Conservation (phyloP, 257 asterid species). For the Ilex aquifolium region DNA sequence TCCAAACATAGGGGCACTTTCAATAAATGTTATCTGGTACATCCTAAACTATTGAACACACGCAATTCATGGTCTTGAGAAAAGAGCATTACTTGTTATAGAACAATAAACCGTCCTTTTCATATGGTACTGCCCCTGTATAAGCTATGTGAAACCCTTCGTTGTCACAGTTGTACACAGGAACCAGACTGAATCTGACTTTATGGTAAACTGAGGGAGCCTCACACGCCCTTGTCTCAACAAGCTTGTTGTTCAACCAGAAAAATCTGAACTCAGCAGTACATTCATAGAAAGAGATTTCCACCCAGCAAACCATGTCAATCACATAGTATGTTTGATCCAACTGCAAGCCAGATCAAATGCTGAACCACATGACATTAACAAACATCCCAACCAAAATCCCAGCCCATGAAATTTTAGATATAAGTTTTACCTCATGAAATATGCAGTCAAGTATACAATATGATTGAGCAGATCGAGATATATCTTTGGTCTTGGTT, state of each 20-base stretch:
- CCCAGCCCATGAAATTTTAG: neutral
- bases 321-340: constrained; percentile 83
- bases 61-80: neutral
- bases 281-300: constrained; percentile 83
- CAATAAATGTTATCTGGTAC: neutral
- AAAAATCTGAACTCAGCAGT: constrained; percentile 86
- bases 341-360: constrained; percentile 39
- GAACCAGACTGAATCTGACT: constrained; percentile 50
- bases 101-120: constrained; percentile 84
- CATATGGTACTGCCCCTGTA: constrained; percentile 51
- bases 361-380: neutral
- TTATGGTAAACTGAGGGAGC: constrained; percentile 69
- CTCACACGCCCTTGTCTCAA: constrained; percentile 64
- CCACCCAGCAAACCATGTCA: constrained; percentile 93
- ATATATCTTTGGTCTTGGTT: constrained; percentile 43
- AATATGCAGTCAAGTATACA: constrained; percentile 92
- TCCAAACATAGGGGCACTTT: neutral
- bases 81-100: constrained; percentile 60
- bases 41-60: neutral
- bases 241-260: constrained; percentile 87
- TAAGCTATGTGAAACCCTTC: constrained; percentile 78
- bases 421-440: constrained; percentile 59
- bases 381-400: neutral
- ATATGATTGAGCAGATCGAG: constrained; percentile 66
- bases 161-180: constrained; percentile 52